Evolutionary conservation across 139 green algal genomes (phyloP), one percentile per base, ranked within the genome.

Genomic region (Gonium pectorale): DNA sequence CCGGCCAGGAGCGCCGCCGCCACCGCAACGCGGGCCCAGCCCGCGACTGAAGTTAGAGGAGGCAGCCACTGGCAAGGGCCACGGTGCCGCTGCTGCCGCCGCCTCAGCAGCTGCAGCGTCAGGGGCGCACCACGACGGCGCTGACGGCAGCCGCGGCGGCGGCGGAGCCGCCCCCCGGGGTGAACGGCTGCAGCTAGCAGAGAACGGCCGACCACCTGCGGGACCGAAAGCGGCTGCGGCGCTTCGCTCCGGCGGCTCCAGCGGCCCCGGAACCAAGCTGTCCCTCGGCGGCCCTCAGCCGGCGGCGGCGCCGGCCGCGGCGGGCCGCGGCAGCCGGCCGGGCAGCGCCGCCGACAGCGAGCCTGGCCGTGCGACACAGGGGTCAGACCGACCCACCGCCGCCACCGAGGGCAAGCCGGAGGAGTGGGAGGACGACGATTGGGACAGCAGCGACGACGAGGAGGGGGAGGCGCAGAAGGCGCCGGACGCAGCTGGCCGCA

Each of bases 391-490:
- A n/a, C n/a, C n/a, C n/a, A n/a, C 72, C 2, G 62, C 33, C 26
- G 29, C 75, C 0, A 75, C 64, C 13, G 52, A 74, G 26, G 46
- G 63, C 31, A 21, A 21, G 2, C 26, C 3, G 27, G 79, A 85
- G 49, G 79, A 85, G 37, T 78, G 60, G 60, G n/a, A 78, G 63
- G 79, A 77, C 15, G 79, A 85, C 38, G 79, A 85, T 40, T 83
- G 77, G 77, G 77, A 83, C 44, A 83, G 77, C 77, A 83, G 77
- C n/a, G 77, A 83, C 33, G 77, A 64, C 15, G 73, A 81, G 52
- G 54, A 15, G 9, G n/a, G 40, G n/a, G 27, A 56, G n/a, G 64
- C 17, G 5, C 31, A 40, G 27, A 54, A 60, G 43, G 33, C 63
- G 26, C 24, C 21, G 31, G 11, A 46, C 49, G 49, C 13, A 56